Percentiles rank a stretch among this genome's conserved stretches.
phyloP scores from a whole-genome alignment of 176 grass and related monocot species.

The Chrysopogon serrulatus region DNA sequence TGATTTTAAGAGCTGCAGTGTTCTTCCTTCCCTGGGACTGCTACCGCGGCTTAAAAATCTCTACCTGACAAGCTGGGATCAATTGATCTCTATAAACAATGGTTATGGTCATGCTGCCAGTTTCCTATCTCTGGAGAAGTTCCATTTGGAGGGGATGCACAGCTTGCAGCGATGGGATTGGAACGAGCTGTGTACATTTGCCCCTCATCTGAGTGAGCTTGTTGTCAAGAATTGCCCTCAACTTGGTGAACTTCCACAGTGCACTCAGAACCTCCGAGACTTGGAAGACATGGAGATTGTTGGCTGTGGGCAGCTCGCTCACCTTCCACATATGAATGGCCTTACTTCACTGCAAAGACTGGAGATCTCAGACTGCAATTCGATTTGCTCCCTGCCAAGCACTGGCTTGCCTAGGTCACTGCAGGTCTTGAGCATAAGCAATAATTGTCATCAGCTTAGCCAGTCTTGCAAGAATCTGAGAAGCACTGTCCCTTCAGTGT shows the following conservation, averaged over 20 bases:
- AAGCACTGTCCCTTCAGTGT: slow-evolving; percentile 6
- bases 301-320: slow-evolving; percentile 17
- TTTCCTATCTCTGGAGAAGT: slow-evolving; percentile 32
- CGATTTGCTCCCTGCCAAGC: slow-evolving; percentile 6
- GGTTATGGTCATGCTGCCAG: neutral
- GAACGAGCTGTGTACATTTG: neutral
- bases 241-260: slow-evolving; percentile 18
- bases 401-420: slow-evolving; percentile 5
- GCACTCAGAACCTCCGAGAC: slow-evolving; percentile 8
- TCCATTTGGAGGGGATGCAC: slow-evolving; percentile 35
- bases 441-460: slow-evolving; percentile 23
- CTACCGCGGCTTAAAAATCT: slow-evolving; percentile 24
- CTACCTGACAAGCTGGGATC: slow-evolving; percentile 21
- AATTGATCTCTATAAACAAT: neutral
- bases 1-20: neutral
- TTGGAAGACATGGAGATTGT: slow-evolving; percentile 45
- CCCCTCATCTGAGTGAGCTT: slow-evolving; percentile 36
- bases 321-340: slow-evolving; percentile 19
- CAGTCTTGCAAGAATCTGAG: neutral
- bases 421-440: slow-evolving; percentile 30
- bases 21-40: slow-evolving; percentile 16
- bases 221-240: slow-evolving; percentile 33
- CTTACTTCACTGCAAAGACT: slow-evolving; percentile 7
- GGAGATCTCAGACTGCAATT: slow-evolving; percentile 39
- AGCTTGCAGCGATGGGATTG: slow-evolving; percentile 14